Base-by-base conservation (phyloP, 2,329 filamentous ascomycete genomes). In the Westerdykella ornata region DNA sequence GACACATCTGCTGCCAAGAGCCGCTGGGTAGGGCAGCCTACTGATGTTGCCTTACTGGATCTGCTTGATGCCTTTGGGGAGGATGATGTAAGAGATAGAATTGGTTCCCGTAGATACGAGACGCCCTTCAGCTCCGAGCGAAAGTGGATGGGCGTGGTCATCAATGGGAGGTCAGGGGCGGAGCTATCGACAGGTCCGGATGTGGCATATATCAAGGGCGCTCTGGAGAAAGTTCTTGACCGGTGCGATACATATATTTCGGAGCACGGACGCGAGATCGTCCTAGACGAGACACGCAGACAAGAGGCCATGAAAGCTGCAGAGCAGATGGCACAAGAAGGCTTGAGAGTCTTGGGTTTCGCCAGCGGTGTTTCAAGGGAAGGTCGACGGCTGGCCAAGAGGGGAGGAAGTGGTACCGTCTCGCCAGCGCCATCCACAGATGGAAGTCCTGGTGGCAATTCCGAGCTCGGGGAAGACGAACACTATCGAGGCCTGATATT, bases 141-240 rank as follows among this genome's bases (percentile, higher is more conserved):
- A 43, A 98, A 98, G 67, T 98, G 90, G 90, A 98, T 98, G 94
- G 94, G 94, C 26, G 89, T 96, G 19, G 84, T 88, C 2, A 85
- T 96, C 48, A 59, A 66, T 43, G 66, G 68, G 22, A 67, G 63
- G 43, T 59, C 69, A 33, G 71, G 74, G 16, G 74, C 79, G 36
- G 72, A 73, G 19, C 68, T 72, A 20, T 48, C 47, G 44, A 70
- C 72, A 40, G 81, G 84, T 29, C 80, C 81, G 46, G 86, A 94
- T 56, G 82, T 88, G 51, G 89, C 88, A 1, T 98, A 97, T 63
- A 86, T 97, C 71, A 98, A 98, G 63, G 94, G 92, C 22, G 87
- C 92, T 26, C 75, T 97, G 31, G 92, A 98, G 66, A 84, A 83
- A 63, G 78, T 98, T 16, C 70, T 98, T 5, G 80, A 81, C 42